These are phyloP conservation scores for Mycena latifolia DNA, from an alignment of 768 basidiomycete species.

Conservation along the genomic window DNA sequence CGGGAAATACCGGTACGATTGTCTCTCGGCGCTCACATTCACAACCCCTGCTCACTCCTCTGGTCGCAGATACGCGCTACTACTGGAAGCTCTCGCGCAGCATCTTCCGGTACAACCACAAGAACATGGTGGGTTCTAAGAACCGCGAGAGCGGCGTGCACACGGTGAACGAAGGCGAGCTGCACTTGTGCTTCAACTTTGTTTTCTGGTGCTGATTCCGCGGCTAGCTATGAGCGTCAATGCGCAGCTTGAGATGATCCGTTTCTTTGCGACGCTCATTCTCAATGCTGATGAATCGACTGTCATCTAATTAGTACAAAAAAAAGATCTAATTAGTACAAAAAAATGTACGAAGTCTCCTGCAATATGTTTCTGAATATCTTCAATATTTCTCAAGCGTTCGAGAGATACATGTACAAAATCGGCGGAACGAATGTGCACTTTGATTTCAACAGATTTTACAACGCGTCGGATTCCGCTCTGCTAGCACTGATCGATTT, in stretches of 20 bases:
- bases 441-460: no score
- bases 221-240: conserved; percentile 47
- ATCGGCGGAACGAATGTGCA: no score
- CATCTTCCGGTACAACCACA: conserved; percentile 71
- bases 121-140: conserved; percentile 25
- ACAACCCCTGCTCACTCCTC: background rate
- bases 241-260: conserved; percentile 54
- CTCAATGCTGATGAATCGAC: conserved; percentile 56
- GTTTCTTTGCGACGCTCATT: conserved; percentile 58
- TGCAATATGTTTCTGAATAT: no score
- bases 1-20: conserved; percentile 67
- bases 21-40: background rate
- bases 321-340: conserved; percentile 14
- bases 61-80: conserved; percentile 66
- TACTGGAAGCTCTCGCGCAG: conserved; percentile 69
- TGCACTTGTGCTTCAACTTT: background rate
- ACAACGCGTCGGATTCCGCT: no score
- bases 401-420: no score
- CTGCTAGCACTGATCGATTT: background rate
- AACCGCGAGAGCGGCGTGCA: conserved; percentile 49
- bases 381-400: no score
- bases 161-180: conserved; percentile 66
- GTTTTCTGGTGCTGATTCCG: background rate
- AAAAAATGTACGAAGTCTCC: no score
- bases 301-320: conserved; percentile 20